Percentiles rank a stretch among this genome's conserved stretches.
Evolutionary conservation across 768 basidiomycete genomes (phyloP).

Genomic region (Coprinellus aureogranulatus): DNA sequence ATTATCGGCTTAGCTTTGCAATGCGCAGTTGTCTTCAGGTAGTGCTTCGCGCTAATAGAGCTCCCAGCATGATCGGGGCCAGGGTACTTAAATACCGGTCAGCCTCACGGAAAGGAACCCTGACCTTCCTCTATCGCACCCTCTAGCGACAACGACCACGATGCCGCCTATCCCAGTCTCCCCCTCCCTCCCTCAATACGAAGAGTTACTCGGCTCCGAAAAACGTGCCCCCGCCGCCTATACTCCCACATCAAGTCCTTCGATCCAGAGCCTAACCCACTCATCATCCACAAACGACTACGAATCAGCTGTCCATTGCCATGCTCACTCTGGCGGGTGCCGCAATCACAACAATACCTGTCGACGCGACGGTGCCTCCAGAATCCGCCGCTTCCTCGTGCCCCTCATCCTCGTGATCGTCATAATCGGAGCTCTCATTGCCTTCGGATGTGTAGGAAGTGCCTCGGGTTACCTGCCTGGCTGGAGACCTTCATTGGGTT

Average conservation of each 20-base stretch:
- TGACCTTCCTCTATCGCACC: too few relatives aligned
- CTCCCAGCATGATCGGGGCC: too few relatives aligned
- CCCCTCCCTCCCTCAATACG: neutral
- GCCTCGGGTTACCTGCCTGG: constrained; percentile 13
- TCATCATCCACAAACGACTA: neutral
- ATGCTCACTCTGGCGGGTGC: neutral
- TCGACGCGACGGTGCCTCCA: constrained; percentile 12
- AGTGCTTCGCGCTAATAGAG: too few relatives aligned
- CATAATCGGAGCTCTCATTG: constrained; percentile 26
- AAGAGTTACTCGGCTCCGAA: neutral
- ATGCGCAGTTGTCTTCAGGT: too few relatives aligned
- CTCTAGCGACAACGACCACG: too few relatives aligned
- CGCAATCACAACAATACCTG: constrained; percentile 32
- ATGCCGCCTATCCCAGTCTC: neutral
- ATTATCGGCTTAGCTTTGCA: too few relatives aligned
- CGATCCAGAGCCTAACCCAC: neutral
- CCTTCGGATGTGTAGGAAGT: constrained; percentile 30
- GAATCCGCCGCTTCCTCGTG: constrained; percentile 25
- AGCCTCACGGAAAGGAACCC: too few relatives aligned
- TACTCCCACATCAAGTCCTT: neutral
- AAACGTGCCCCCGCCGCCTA: neutral
- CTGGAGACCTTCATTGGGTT: neutral
- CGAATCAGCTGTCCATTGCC: neutral
- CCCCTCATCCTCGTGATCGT: constrained; percentile 33
- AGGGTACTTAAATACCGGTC: too few relatives aligned